Evolutionary conservation across 495 filamentous ascomycete genomes (phyloP), one percentile per base, ranked within the genome.

Genomic region (Podospora pseudoanserina): DNA sequence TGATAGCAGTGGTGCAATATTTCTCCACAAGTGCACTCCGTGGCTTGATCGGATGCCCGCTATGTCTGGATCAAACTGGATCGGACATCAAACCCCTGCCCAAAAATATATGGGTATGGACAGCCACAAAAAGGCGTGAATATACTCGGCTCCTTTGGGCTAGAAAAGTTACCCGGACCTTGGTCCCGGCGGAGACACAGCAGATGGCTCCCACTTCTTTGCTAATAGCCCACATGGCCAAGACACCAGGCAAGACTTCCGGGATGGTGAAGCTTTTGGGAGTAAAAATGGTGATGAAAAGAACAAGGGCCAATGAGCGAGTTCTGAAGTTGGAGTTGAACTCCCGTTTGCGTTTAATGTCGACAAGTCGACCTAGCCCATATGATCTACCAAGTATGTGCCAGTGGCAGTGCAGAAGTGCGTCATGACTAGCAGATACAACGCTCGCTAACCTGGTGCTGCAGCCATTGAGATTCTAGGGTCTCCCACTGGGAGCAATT

Each of bases 151-250:
- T 34, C 30, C n/a, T 28, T 59, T 19, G 55, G 55, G 9, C 30
- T 60, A 19, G n/a, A 30, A 26, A 53, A 20, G 49, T 15, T 34
- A 11, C 26, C 16, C 20, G 16, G 27, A 63, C 58, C 49, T 64
- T 68, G 69, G 65, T 71, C 65, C 67, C 61, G 63, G 39, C 56
- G 73, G 59, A 28, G 64, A 65, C 65, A 67, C 67, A 63, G 56
- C 70, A 72, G 67, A 60, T 57, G 30, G 65, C 23, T 49, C 27
- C 16, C 13, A 20, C 20, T 57, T 63, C 26, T 39, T 39, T 9
- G 19, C 13, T 39, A 26, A 23, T 32, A 26, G n/a, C 55, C 55
- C 26, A 58, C 18, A 20, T 20, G n/a, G 55, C 55, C 55, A 19
- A 58, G 55, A 19, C 1, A 19, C 18, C 23, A n/a, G n/a, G 55